Evolutionary conservation across 805 yeast genomes (phyloP), one percentile per base, ranked within the genome.

Genomic region (Candida argentea): DNA sequence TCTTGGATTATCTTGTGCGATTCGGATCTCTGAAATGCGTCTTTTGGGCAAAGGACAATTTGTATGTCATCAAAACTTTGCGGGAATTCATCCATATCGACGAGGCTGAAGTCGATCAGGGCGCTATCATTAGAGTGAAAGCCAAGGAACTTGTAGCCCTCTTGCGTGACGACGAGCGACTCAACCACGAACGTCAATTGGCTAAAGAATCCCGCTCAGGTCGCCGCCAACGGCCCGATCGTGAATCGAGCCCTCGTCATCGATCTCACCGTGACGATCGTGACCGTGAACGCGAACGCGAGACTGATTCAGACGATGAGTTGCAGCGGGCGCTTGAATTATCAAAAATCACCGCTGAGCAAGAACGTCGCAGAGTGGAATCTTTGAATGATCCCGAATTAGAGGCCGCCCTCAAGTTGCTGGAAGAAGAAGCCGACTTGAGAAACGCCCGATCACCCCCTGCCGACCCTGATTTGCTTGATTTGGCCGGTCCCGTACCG

Each of bases 11-110:
- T 55, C 62, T 87, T 33, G 85, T 87, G 12, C 73, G 91, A 41
- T 70, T 67, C 35, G 98, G 96, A 22, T 70, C 86, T 13, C 94
- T 86, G 40, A 78, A 80, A 44, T 89, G 87, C 44, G 94, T 87
- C 5, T 61, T 76, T 21, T 89, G 98, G 98, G 75, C 87, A 35
- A 80, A 76, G 48, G 94, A 85, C 48, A 87, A 89, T 50, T 52
- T 87, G 20, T 89, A 85, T 54, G 69, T 87, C 28, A 73, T 89
- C 50, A 86, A 87, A 58, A 86, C 96, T 0, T 64, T 89, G 42
- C 72, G 95, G 30, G 97, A 89, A 51, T 89, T 89, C 52, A 84
- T 78, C 42, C 81, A 76, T 48, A 64, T 67, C 22, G 95, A 89
- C 50, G 89, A 82, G 27, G 47, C 62, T 12, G 86, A 83, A 26